These are phyloP conservation scores for Hymenochaete sp. DNA, from an alignment of 1,284 basidiomycete genomes.

Conservation along the genomic window DNA sequence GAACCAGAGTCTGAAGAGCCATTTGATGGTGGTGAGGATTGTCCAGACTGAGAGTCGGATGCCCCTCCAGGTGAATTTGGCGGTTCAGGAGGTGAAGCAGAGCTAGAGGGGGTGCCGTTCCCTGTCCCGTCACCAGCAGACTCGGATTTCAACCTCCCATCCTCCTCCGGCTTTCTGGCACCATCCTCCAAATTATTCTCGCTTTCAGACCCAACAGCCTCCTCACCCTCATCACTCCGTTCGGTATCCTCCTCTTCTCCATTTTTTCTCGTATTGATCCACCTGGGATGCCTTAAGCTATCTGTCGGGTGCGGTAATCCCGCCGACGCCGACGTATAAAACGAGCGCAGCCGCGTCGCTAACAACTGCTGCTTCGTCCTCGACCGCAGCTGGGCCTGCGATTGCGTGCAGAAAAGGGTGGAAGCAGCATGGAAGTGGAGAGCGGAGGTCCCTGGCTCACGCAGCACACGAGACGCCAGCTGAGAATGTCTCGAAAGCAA, in stretches of 20 bases:
- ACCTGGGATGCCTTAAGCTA: conserved; percentile 24
- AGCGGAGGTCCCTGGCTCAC: conserved; percentile 13
- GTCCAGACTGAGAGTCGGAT: conserved; percentile 18
- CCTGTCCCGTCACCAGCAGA: conserved; percentile 6
- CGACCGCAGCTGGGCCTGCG: no score
- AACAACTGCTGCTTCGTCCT: background rate
- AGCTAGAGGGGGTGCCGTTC: conserved; percentile 19
- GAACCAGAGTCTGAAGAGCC: conserved; percentile 19
- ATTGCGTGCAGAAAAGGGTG: no score
- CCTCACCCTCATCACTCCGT: conserved; percentile 9
- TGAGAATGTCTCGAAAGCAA: conserved; percentile 6
- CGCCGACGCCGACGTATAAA: conserved; percentile 13
- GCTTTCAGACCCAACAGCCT: background rate
- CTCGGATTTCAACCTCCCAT: conserved; percentile 3
- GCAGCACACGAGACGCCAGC: conserved; percentile 13
- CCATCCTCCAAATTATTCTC: background rate
- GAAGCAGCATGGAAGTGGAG: conserved; percentile 1
- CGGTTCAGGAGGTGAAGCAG: conserved; percentile 23
- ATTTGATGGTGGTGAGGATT: conserved; percentile 23
- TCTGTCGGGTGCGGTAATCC: conserved; percentile 20
- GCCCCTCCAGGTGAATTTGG: conserved; percentile 20
- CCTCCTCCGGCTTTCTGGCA: background rate
- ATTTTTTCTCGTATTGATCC: conserved; percentile 23
- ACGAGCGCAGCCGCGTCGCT: conserved; percentile 8
- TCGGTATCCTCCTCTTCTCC: conserved; percentile 10